These are phyloP conservation scores for Scedosporium aurantiacum DNA, from an alignment of 2,329 filamentous ascomycete species.

Conservation along the genomic window DNA sequence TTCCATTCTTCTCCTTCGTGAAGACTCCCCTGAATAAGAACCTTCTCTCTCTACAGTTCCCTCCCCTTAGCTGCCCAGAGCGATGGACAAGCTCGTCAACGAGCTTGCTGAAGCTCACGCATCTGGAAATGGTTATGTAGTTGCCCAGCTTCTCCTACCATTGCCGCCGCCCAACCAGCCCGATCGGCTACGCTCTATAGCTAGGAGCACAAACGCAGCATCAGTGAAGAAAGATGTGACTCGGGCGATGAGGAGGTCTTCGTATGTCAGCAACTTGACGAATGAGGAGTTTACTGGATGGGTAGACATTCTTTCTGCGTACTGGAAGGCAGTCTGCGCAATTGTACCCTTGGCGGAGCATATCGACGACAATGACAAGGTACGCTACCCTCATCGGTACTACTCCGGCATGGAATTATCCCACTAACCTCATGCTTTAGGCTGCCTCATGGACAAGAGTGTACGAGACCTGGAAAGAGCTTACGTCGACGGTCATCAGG, in stretches of 20 bases:
- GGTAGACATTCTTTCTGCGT: constrained; percentile 72
- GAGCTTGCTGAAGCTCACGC: constrained; percentile 62
- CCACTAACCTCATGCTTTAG: constrained; percentile 8
- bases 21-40: too few species aligned
- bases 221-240: constrained; percentile 60
- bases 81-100: constrained; percentile 61
- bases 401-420: neutral
- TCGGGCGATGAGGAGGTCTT: constrained; percentile 56
- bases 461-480: constrained; percentile 81
- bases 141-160: constrained; percentile 68
- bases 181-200: constrained; percentile 57
- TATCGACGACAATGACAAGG: constrained; percentile 18
- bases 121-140: constrained; percentile 54
- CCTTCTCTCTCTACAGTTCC: neutral
- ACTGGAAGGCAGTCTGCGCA: constrained; percentile 73
- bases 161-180: constrained; percentile 51
- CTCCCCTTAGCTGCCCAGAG: neutral
- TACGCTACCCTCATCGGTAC: constrained; percentile 10
- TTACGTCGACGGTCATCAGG: constrained; percentile 65
- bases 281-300: constrained; percentile 66
- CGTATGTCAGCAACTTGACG: constrained; percentile 41
- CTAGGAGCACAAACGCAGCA: constrained; percentile 56
- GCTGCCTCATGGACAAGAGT: constrained; percentile 64
- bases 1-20: too few species aligned
- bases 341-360: constrained; percentile 56